phyloP scores from a whole-genome alignment of 768 basidiomycete genomes.

The Suillus decipiens region DNA sequence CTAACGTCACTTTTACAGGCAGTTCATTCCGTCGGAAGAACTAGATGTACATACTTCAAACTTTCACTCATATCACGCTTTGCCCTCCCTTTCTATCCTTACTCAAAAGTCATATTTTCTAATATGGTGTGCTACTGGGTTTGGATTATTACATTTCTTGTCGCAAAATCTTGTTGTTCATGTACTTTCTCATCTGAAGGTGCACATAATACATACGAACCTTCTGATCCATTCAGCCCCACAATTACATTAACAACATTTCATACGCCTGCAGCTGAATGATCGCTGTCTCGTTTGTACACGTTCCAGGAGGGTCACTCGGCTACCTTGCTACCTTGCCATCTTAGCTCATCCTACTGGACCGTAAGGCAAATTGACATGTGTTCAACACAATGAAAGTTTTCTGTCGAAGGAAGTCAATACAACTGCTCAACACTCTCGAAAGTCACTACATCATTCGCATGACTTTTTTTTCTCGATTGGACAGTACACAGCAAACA shows the following conservation, averaged over 20 bases:
- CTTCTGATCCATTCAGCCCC: neutral
- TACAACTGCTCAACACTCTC: neutral
- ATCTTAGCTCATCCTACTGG: neutral
- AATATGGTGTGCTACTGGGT: neutral
- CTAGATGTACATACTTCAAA: neutral
- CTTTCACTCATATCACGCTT: neutral
- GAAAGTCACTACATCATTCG: neutral
- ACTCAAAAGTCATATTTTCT: neutral
- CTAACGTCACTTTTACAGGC: conserved; percentile 48
- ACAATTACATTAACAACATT: neutral
- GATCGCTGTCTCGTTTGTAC: neutral
- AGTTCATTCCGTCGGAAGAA: conserved; percentile 85
- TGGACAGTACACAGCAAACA: neutral
- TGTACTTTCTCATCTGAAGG: conserved; percentile 8
- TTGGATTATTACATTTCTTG: conserved; percentile 85
- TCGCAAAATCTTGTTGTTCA: conserved; percentile 9
- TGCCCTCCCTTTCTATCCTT: neutral
- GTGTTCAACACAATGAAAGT: neutral
- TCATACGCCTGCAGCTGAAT: neutral
- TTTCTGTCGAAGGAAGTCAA: neutral
- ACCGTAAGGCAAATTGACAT: neutral
- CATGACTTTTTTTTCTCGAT: neutral
- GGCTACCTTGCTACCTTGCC: neutral
- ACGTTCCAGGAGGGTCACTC: neutral
- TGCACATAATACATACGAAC: neutral